These are phyloP conservation scores for Neofusicoccum umdonicola DNA, from an alignment of 2,329 filamentous ascomycete species.

Conservation along the genomic window DNA sequence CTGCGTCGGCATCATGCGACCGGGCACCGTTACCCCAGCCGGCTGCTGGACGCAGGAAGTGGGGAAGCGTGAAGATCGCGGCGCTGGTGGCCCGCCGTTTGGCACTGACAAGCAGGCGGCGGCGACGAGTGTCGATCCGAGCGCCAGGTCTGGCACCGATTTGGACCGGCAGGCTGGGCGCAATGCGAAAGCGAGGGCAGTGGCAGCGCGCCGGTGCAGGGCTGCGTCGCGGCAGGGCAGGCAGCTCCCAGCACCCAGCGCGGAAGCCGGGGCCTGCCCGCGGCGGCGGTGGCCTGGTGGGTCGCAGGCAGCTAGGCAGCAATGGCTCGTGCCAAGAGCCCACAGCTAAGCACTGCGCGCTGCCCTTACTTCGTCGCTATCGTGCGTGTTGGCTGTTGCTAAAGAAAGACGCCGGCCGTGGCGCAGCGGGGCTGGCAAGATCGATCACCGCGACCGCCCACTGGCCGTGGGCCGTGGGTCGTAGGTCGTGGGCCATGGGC, in stretches of 20 bases:
- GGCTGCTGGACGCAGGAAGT: conserved; percentile 2
- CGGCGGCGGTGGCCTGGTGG: neutral
- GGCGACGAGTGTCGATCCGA: conserved; percentile 12
- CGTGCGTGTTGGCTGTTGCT: conserved; percentile 11
- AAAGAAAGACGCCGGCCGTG: conserved; percentile 16
- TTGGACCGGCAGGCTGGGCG: conserved; percentile 10
- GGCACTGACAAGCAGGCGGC: conserved; percentile 9
- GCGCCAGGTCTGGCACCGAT: conserved; percentile 12
- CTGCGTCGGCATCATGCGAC: conserved; percentile 1
- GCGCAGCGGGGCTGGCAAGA: conserved; percentile 11
- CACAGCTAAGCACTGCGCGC: conserved; percentile 8
- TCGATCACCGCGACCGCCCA: neutral
- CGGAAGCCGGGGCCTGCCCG: neutral
- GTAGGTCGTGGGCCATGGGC: too few relatives aligned
- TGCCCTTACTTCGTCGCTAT: conserved; percentile 4
- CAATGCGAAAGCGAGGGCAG: conserved; percentile 15
- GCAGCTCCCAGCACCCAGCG: neutral
- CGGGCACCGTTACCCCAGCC: conserved; percentile 8
- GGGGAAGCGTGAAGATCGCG: conserved; percentile 14
- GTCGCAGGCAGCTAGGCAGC: conserved; percentile 14
- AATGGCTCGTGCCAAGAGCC: conserved; percentile 11
- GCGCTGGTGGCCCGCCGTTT: conserved; percentile 13
- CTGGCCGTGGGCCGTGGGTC: too few relatives aligned
- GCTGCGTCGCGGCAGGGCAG: neutral
- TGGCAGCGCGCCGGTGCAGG: neutral